Conservation (phyloP, 495 filamentous ascomycete species). For the Zalerion maritima region DNA sequence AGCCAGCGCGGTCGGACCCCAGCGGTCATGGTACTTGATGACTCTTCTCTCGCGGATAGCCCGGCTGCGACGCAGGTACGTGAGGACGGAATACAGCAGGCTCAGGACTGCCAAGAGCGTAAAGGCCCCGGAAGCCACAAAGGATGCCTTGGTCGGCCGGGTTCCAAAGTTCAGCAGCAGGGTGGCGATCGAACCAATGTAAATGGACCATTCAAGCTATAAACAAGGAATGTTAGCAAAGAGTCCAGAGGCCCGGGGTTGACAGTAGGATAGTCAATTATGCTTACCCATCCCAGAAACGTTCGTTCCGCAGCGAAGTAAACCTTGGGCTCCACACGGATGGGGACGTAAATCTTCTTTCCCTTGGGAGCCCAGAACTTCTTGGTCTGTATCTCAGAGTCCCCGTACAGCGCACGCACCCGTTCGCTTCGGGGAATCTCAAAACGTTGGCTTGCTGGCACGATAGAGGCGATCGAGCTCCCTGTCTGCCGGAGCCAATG, state of each 20-base stretch:
- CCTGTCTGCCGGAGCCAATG: constrained; percentile 14
- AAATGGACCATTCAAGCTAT: constrained; percentile 83
- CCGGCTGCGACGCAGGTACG: constrained; percentile 78
- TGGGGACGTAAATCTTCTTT: constrained; percentile 86
- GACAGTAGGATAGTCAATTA: not conserved
- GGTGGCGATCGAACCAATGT: constrained; percentile 81
- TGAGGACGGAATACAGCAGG: constrained; percentile 60
- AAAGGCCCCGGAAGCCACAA: constrained; percentile 60
- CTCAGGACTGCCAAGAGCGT: constrained; percentile 62
- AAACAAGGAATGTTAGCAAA: constrained; percentile 8
- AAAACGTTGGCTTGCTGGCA: constrained; percentile 47
- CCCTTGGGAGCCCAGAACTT: constrained; percentile 78
- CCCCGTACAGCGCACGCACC: constrained; percentile 29
- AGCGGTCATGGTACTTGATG: constrained; percentile 80
- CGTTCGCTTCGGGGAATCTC: constrained; percentile 38
- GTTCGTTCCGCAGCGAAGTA: constrained; percentile 94
- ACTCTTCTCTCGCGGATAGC: constrained; percentile 68
- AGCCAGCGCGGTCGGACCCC: constrained; percentile 74
- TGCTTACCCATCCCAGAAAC: constrained; percentile 75
- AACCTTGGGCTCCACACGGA: constrained; percentile 94
- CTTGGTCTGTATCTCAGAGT: constrained; percentile 39
- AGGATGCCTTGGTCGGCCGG: constrained; percentile 32
- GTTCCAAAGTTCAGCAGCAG: constrained; percentile 76
- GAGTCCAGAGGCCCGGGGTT: constrained; percentile 1
- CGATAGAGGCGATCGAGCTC: constrained; percentile 34